Evolutionary conservation across 768 basidiomycete genomes (phyloP).

Genomic region (Tricholoma flavovirens): DNA sequence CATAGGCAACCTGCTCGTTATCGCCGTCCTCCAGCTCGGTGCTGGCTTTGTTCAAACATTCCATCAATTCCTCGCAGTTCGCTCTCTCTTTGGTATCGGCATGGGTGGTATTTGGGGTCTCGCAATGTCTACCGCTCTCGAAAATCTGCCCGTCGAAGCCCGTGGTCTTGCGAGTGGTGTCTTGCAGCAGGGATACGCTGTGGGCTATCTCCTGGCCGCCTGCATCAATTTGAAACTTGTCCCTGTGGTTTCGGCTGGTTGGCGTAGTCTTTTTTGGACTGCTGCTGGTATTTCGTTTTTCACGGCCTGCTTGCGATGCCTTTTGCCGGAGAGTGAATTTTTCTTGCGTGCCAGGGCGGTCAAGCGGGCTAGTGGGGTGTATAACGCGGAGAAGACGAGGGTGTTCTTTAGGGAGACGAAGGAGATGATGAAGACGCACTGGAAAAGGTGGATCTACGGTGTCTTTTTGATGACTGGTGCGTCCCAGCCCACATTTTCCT

Average conservation of each 20-base stretch:
- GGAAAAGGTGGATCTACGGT: conserved; percentile 77
- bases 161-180: conserved; percentile 85
- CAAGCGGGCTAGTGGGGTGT: conserved; percentile 52
- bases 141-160: conserved; percentile 80
- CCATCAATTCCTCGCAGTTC: conserved; percentile 69
- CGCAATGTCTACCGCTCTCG: conserved; percentile 72
- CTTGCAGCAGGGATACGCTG: conserved; percentile 84
- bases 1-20: conserved; percentile 66
- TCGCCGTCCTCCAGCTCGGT: conserved; percentile 67
- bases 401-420: conserved; percentile 68
- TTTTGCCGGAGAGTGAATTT: conserved; percentile 69
- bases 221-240: conserved; percentile 71
- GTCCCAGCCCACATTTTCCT: background rate
- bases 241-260: conserved; percentile 35
- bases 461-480: conserved; percentile 26
- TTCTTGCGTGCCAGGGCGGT: conserved; percentile 61
- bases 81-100: conserved; percentile 82
- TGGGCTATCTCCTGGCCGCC: conserved; percentile 78
- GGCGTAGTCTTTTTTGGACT: conserved; percentile 80
- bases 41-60: conserved; percentile 77
- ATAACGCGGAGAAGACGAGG: conserved; percentile 50
- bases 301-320: conserved; percentile 57
- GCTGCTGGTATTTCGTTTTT: conserved; percentile 62
- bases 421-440: conserved; percentile 75
- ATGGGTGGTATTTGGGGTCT: too few relatives aligned